Conservation (phyloP, 805 yeast species). For the Ogataea chonburiensis region DNA sequence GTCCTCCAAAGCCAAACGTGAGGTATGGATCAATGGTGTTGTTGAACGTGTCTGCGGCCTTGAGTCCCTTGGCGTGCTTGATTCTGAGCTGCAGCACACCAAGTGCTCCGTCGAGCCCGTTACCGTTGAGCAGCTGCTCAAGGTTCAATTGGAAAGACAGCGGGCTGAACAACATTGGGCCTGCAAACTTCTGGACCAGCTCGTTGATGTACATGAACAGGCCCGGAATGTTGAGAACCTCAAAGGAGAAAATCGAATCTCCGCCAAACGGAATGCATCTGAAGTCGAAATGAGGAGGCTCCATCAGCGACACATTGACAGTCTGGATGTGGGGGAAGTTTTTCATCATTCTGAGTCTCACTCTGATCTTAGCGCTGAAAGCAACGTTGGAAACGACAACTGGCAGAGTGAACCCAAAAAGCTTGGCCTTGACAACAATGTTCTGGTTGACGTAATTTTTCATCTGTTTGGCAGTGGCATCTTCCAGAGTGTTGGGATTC, state of each 20-base stretch:
- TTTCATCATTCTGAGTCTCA: slow-evolving; percentile 85
- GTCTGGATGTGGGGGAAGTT: slow-evolving; percentile 93
- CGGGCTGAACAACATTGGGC: slow-evolving; percentile 86
- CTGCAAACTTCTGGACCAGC: slow-evolving; percentile 81
- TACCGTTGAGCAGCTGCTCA: slow-evolving; percentile 86
- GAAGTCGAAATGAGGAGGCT: slow-evolving; percentile 88
- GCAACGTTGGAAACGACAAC: slow-evolving; percentile 78
- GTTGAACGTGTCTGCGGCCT: slow-evolving; percentile 66
- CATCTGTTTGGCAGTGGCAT: slow-evolving; percentile 79
- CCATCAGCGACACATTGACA: slow-evolving; percentile 77
- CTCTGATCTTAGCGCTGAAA: slow-evolving; percentile 69
- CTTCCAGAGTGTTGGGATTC: slow-evolving; percentile 87
- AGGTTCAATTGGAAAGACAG: slow-evolving; percentile 90
- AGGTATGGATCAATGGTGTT: slow-evolving; percentile 91
- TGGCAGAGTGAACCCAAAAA: slow-evolving; percentile 85
- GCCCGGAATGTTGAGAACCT: slow-evolving; percentile 84
- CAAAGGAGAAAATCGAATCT: slow-evolving; percentile 83
- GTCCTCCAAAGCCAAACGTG: slow-evolving; percentile 59
- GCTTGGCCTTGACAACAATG: slow-evolving; percentile 68
- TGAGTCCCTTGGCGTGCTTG: slow-evolving; percentile 64
- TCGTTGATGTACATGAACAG: slow-evolving; percentile 76
- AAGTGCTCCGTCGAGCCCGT: slow-evolving; percentile 72
- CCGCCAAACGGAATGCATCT: slow-evolving; percentile 71
- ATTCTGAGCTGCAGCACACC: slow-evolving; percentile 79
- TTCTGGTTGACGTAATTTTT: slow-evolving; percentile 82